Conservation (phyloP, 2,329 filamentous ascomycete species). For the Fusarium pilosicola region DNA sequence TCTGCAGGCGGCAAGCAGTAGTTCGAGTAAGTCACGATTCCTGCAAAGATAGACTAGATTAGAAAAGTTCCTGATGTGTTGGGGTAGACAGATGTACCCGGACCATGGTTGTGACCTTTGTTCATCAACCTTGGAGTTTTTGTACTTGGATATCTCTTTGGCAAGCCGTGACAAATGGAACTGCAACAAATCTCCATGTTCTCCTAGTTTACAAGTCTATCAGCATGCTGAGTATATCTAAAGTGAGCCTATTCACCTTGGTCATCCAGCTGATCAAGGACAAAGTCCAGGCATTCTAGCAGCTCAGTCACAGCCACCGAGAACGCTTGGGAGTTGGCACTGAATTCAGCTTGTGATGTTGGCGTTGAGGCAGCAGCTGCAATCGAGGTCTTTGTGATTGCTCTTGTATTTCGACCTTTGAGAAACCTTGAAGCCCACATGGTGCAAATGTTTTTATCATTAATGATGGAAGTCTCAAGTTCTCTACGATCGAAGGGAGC, state of each 20-base stretch:
- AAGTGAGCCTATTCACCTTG: conserved; percentile 8
- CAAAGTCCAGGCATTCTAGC: conserved; percentile 34
- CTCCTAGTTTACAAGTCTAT: not conserved
- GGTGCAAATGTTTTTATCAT: rapidly evolving
- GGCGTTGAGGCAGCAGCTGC: conserved; percentile 3
- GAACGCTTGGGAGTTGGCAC: conserved; percentile 37
- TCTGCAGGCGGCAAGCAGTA: conserved; percentile 29
- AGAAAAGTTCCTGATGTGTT: no score
- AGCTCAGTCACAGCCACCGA: conserved; percentile 36
- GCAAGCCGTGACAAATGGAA: conserved; percentile 35
- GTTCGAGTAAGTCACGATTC: not conserved
- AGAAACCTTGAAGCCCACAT: conserved; percentile 12
- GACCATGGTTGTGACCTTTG: conserved; percentile 13
- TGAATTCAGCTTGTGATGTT: conserved; percentile 11
- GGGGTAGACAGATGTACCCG: not conserved
- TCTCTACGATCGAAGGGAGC: no score
- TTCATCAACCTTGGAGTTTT: conserved; percentile 24
- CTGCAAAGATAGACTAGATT: not conserved
- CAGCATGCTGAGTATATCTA: rapidly evolving
- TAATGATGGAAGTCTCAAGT: not conserved
- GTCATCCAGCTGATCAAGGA: conserved; percentile 34
- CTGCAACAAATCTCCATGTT: conserved; percentile 35
- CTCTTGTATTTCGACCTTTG: not conserved
- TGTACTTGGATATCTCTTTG: conserved; percentile 35
- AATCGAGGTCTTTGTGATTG: not conserved